phyloP scores from a whole-genome alignment of 2,329 filamentous ascomycete genomes.

The Epichloe typhina region DNA sequence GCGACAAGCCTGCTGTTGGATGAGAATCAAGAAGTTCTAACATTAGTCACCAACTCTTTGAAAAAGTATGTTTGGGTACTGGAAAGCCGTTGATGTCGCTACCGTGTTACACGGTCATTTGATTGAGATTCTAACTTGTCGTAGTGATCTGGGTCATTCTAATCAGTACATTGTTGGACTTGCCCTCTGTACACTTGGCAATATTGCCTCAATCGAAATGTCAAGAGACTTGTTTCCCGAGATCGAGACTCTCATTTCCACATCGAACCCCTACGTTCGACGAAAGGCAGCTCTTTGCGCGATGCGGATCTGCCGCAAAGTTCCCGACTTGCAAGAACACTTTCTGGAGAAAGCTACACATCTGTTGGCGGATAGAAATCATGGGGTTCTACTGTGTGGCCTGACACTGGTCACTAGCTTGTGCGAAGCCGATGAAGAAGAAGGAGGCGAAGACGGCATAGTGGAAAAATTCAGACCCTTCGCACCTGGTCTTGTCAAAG shows the following conservation, averaged over 20 bases:
- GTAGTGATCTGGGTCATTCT: conserved; percentile 84
- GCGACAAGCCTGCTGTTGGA: conserved; percentile 93
- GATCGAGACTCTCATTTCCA: conserved; percentile 82
- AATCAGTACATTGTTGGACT: conserved; percentile 98
- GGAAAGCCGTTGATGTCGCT: background rate
- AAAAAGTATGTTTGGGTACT: conserved; percentile 58
- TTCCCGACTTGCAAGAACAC: conserved; percentile 92
- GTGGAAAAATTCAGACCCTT: conserved; percentile 84
- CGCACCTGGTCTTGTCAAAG: conserved; percentile 75
- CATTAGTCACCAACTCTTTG: conserved; percentile 90
- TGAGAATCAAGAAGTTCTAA: conserved; percentile 97
- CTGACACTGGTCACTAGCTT: conserved; percentile 82
- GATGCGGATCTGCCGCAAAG: conserved; percentile 97
- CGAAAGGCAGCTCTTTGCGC: conserved; percentile 96
- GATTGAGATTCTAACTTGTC: conserved; percentile 8
- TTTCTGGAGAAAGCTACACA: conserved; percentile 89
- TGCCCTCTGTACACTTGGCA: conserved; percentile 88
- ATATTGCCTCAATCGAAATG: conserved; percentile 98
- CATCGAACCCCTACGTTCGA: conserved; percentile 94
- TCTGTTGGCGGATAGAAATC: conserved; percentile 82
- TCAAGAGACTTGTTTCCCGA: conserved; percentile 92
- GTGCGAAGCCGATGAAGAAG: conserved; percentile 88
- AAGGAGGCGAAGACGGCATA: conserved; percentile 78
- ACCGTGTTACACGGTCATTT: background rate
- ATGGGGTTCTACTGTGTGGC: conserved; percentile 86